Evolutionary conservation across 176 grass and related monocot species (phyloP).

Genomic region (Sorghum bicolor): DNA sequence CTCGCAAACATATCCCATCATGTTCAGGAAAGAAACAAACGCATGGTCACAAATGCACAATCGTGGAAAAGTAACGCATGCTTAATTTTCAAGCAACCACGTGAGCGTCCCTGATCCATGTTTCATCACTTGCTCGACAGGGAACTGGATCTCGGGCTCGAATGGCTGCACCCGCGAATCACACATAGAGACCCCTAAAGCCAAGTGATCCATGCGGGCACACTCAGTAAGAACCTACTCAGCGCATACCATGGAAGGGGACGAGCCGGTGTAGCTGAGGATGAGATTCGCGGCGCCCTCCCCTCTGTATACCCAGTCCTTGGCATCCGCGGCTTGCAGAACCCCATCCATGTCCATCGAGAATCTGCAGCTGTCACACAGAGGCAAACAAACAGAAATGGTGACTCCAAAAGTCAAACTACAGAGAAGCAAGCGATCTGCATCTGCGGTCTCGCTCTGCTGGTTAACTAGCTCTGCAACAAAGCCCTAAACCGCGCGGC

Average conservation of each 20-base stretch:
- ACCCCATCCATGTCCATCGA: constrained; percentile 40
- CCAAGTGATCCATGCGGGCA: background rate
- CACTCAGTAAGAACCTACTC: background rate
- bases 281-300: constrained; percentile 92
- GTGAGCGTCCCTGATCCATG: background rate
- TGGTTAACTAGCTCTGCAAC: background rate
- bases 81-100: background rate
- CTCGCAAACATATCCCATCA: background rate
- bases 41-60: background rate
- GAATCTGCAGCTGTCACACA: background rate
- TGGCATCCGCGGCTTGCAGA: constrained; percentile 43
- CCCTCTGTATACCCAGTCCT: constrained; percentile 91
- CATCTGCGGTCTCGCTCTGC: background rate
- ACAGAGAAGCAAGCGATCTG: background rate
- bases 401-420: background rate
- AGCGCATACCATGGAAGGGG: constrained; percentile 57
- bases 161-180: background rate
- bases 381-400: background rate
- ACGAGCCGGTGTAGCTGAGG: constrained; percentile 67
- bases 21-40: background rate
- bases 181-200: background rate
- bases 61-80: background rate
- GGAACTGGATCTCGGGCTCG: background rate
- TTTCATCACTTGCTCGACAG: background rate
- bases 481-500: background rate